Base-by-base conservation (phyloP, 352 stramenopile species). In the Globisporangium yorkense region DNA sequence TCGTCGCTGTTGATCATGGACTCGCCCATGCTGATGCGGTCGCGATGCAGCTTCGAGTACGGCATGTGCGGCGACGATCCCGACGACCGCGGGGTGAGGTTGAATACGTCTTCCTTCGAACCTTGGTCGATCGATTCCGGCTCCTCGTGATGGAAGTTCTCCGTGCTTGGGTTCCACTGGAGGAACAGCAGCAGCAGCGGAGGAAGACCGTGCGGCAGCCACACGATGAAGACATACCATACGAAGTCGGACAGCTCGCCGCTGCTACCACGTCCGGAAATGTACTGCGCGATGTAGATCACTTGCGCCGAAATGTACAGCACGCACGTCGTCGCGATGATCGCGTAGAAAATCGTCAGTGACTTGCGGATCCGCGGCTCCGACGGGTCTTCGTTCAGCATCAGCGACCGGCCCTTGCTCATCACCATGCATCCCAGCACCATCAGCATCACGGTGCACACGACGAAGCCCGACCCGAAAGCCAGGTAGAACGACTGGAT, bases 181-280 rank as follows among this genome's bases (percentile, higher is more conserved):
- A 95, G 65, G 57, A 95, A 93, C 2, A 95, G 68, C 31, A 95
- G 63, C 20, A 92, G 62, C 12, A 93, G 64, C 18, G 85, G 85
- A 21, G 85, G 85, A 6, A 90, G 56, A 24, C 77, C 77, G 35
- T 93, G 79, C 6, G 85, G 85, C 0, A 93, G 65, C 85, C 85
- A 95, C 29, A 95, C 71, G 21, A 91, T 90, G 55, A 95, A 95
- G 57, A 92, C 77, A 57, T 95, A 95, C 83, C 84, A 95, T 15
- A 95, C 77, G 16, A 82, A 67, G 49, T 92, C 83, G 5, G 83
- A 93, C 24, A 93, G 70, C 56, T 90, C 76, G 46, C 74, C 80
- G 49, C 75, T 72, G 31, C 81, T 67, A 12, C 67, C 75, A 21
- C 71, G 71, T 41, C 71, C 72, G 20, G 80, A 88, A 7, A 90